Base-by-base conservation (phyloP, 1,284 basidiomycete species). In the Cutaneotrichosporon cavernicola region DNA sequence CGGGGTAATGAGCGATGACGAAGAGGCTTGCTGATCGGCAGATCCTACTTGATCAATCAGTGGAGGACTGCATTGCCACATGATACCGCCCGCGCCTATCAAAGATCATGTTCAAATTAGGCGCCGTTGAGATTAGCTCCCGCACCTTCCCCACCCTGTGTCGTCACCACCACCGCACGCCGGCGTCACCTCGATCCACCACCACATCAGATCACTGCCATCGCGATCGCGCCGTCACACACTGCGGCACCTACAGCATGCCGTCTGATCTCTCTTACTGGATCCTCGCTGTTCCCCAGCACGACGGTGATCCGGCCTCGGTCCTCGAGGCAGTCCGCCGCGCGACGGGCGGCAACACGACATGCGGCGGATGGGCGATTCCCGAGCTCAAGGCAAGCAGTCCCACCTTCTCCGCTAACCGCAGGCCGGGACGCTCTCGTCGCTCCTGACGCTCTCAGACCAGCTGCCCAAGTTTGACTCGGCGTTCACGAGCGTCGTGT, bases 371-470 rank as follows among this genome's bases (percentile, higher is more conserved):
- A 6, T 76, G 80, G 70, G 76, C 80, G 68, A 74, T 82, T 34
- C 81, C 81, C 9, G 73, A 77, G 62, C 72, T 82, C 65, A 81
- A 82, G 78, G 81, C 80, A 57, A 22, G 79, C 57, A 10, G 36
- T 26, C 18, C 46, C 51, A 13, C 8, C 21, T 21, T 22, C 26
- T 16, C 18, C 7, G 38, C 73, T 46, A 14, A 47, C 32, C 22
- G 14, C 50, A 98, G 93, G 92, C 94, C 65, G 96, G 96, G 62
- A 99, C 96, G 0, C 86, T 99, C 31, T 95, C 96, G 68, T 86
- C 87, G 32, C 87, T 99, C 64, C 88, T 99, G 69, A 85, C 87
- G 4, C 86, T 99, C 56, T 96, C 93, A 18, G 97, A 99, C 76
- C 88, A 91, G 60, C 85, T 99, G 52, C 92, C 94, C 16, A 98